Evolutionary conservation across 805 yeast species (phyloP), one percentile per base, ranked within the genome.

Genomic region (Groenewaldozyma salmanticensis): DNA sequence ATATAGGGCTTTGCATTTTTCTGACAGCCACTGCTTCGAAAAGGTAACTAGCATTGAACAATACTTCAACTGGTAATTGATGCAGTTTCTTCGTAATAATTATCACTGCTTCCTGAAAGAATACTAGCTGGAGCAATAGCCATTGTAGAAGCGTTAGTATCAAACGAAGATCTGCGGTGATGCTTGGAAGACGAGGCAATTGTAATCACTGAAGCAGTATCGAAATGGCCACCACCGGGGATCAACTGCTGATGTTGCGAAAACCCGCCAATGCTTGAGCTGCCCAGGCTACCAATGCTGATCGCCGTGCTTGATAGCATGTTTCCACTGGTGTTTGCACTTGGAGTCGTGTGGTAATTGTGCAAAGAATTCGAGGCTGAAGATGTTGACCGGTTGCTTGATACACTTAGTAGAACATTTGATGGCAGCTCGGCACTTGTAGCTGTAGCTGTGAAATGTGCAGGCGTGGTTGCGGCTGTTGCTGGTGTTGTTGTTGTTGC

Each of bases 181-280:
- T 43, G 52, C 38, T 60, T 60, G 16, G 64, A 59, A 16, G 64
- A 59, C 15, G 60, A 53, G 18, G 66, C 66, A 16, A 61, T 52
- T 11, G 66, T 61, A 42, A 60, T 48, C 21, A 61, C 62, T 21
- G 61, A 54, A n/a, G 66, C 66, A 3, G 53, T 50, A 41, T 60
- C 65, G 24, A 44, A 32, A 22, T 29, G 16, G 9, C 19, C 35
- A 9, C 19, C 35, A n/a, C n/a, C n/a, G n/a, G n/a, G n/a, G n/a
- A n/a, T n/a, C n/a, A n/a, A n/a, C n/a, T n/a, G n/a, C n/a, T n/a
- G n/a, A n/a, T n/a, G n/a, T n/a, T n/a, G n/a, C 16, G 35, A 15
- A 32, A 7, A n/a, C 35, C 15, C 11, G 16, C 35, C 35, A 17
- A 15, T 11, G 16, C 19, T 15, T 15, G 35, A 7, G n/a, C 38